Conservation (phyloP, 1,284 basidiomycete species). For the Heterobasidion parviporum region DNA sequence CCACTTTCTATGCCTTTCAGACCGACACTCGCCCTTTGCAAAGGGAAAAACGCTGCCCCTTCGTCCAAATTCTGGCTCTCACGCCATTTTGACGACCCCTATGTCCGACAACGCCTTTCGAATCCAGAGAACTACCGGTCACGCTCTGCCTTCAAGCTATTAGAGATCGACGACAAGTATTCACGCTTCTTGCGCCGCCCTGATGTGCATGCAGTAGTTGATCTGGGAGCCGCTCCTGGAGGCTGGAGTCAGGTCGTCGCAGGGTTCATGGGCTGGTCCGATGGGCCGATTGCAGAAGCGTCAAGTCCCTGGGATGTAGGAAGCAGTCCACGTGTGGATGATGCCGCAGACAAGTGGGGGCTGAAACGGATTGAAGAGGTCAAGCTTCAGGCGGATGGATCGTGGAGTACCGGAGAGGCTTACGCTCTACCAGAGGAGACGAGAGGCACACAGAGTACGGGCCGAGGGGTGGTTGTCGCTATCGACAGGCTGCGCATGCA, state of each 20-base stretch:
- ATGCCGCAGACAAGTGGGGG: neutral
- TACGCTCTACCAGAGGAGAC: slow-evolving; percentile 1
- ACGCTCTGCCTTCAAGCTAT: slow-evolving; percentile 80
- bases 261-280: slow-evolving; percentile 30
- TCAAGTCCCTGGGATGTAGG: neutral
- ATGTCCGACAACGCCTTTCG: slow-evolving; percentile 49
- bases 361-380: neutral
- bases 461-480: slow-evolving; percentile 55
- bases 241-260: slow-evolving; percentile 85
- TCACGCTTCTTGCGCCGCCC: slow-evolving; percentile 41
- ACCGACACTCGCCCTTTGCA: slow-evolving; percentile 3
- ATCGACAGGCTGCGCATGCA: slow-evolving; percentile 67
- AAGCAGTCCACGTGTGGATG: neutral
- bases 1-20: slow-evolving; percentile 15
- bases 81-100: slow-evolving; percentile 59
- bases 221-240: slow-evolving; percentile 82
- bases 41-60: slow-evolving; percentile 3
- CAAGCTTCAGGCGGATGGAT: neutral
- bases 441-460: slow-evolving; percentile 12
- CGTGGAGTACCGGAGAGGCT: slow-evolving; percentile 6
- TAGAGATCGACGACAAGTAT: slow-evolving; percentile 57
- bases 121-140: slow-evolving; percentile 51
- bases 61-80: slow-evolving; percentile 39
- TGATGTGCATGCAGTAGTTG: slow-evolving; percentile 58
- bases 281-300: slow-evolving; percentile 1